A percentile compares a stretch with the other conserved stretches of the same genome.
These are phyloP conservation scores for Scheffersomyces coipomensis DNA, from an alignment of 805 yeast species.

Conservation along the genomic window DNA sequence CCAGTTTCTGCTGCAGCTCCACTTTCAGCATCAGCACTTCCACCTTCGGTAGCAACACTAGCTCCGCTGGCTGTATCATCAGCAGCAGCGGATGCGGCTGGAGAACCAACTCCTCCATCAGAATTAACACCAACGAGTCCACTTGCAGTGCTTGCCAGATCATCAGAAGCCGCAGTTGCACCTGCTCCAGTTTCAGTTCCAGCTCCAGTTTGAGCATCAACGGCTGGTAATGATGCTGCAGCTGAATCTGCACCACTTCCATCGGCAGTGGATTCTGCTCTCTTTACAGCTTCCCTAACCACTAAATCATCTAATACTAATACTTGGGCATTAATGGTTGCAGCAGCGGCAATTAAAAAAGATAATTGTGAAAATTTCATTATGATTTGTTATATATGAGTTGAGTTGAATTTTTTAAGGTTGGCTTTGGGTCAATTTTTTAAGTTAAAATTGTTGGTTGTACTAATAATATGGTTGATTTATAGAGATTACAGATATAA, in stretches of 20 bases:
- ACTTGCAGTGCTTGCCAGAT: too few species aligned
- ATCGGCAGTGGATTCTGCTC: constrained; percentile 2
- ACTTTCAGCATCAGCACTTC: constrained; percentile 3
- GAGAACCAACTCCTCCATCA: constrained; percentile 4
- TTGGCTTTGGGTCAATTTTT: too few species aligned
- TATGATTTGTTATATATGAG: too few species aligned
- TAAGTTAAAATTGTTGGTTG: too few species aligned
- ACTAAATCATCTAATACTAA: constrained; percentile 10
- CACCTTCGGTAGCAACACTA: neutral
- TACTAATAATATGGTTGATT: too few species aligned
- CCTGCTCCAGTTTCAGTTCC: constrained; percentile 7
- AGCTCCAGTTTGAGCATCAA: too few species aligned
- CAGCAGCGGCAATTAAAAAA: neutral
- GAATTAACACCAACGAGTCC: constrained; percentile 1
- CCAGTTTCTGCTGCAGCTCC: constrained; percentile 5
- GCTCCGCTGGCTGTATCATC: constrained; percentile 2
- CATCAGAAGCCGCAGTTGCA: constrained; percentile 2
- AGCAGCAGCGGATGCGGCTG: constrained; percentile 4
- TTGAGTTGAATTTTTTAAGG: too few species aligned
- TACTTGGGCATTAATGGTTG: constrained; percentile 11
- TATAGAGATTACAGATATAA: too few species aligned
- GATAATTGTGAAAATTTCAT: neutral
- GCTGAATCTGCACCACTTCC: neutral
- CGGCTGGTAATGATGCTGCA: too few species aligned
- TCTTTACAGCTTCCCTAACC: constrained; percentile 10